Percentiles rank a stretch among this genome's conserved stretches.
phyloP scores from a whole-genome alignment of 192 early-diverging fungal genomes.

The Rhizophagus prolifer region DNA sequence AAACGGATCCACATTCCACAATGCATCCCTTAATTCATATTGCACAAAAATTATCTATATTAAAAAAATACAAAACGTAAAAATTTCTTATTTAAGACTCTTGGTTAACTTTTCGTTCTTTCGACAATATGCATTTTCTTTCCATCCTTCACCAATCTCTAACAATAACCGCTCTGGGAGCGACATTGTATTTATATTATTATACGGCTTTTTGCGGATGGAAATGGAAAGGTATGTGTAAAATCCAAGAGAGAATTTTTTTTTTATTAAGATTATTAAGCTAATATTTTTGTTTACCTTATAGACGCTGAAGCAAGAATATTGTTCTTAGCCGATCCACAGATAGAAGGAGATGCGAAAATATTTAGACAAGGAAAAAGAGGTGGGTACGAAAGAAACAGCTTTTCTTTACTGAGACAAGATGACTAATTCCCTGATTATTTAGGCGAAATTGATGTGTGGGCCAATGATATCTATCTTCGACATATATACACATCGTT shows the following conservation, averaged over 20 bases:
- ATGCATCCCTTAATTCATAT: too few species aligned
- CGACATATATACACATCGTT: constrained; percentile 58
- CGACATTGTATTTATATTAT: constrained; percentile 27
- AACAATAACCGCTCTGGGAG: constrained; percentile 15
- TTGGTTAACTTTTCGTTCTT: background rate
- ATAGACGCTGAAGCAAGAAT: constrained; percentile 38
- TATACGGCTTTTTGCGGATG: constrained; percentile 30
- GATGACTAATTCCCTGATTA: background rate
- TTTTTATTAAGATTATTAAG: background rate
- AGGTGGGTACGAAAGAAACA: constrained; percentile 34
- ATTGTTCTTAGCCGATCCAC: constrained; percentile 64
- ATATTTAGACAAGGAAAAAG: constrained; percentile 50
- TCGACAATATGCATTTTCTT: background rate
- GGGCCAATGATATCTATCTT: constrained; percentile 60
- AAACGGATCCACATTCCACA: too few species aligned
- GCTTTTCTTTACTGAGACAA: background rate
- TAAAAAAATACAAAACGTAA: too few species aligned
- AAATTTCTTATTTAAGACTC: too few species aligned
- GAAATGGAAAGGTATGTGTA: constrained; percentile 24
- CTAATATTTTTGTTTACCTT: background rate
- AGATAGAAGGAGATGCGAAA: constrained; percentile 69
- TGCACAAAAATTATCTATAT: too few species aligned
- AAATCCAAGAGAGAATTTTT: background rate
- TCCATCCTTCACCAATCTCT: constrained; percentile 8
- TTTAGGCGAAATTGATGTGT: constrained; percentile 48